phyloP scores from a whole-genome alignment of 345 rosid genomes.

The Cardamine resedifolia region DNA sequence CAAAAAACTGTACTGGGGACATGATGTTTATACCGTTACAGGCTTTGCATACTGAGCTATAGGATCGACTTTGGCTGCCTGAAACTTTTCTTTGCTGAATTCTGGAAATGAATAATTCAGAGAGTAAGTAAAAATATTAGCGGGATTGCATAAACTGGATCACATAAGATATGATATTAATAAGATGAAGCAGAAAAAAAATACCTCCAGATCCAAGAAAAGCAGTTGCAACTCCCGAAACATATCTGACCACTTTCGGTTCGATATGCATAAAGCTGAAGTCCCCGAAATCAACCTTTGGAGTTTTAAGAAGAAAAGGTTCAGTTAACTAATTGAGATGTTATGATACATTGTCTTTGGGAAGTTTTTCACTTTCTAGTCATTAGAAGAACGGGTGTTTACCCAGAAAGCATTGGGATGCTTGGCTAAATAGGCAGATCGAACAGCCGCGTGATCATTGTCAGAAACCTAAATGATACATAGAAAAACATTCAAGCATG shows the following conservation, averaged over 20 bases:
- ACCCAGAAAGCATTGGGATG: slow-evolving; percentile 98
- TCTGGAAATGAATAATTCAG: slow-evolving; percentile 42
- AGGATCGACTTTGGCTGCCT: slow-evolving; percentile 78
- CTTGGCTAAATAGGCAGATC: slow-evolving; percentile 77
- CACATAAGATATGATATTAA: slow-evolving; percentile 13
- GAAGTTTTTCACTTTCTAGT: slow-evolving; percentile 1
- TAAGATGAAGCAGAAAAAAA: slow-evolving; percentile 10
- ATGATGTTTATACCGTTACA: slow-evolving; percentile 57
- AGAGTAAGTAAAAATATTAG: background rate
- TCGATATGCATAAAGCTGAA: slow-evolving; percentile 78
- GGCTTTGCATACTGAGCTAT: slow-evolving; percentile 84
- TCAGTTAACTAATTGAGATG: slow-evolving; percentile 22
- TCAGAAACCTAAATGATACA: slow-evolving; percentile 58
- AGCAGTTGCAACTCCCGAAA: slow-evolving; percentile 91
- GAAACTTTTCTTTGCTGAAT: slow-evolving; percentile 69
- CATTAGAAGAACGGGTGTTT: slow-evolving; percentile 30
- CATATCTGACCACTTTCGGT: slow-evolving; percentile 80
- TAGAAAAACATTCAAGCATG: background rate
- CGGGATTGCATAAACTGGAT: background rate
- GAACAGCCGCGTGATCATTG: slow-evolving; percentile 57
- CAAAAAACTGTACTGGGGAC: background rate
- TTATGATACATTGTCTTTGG: background rate
- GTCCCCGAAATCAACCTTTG: slow-evolving; percentile 96
- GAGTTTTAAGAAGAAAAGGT: slow-evolving; percentile 20
- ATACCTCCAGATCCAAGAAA: slow-evolving; percentile 93